Base-by-base conservation (phyloP, 768 basidiomycete genomes). In the Suillus ampliporus region DNA sequence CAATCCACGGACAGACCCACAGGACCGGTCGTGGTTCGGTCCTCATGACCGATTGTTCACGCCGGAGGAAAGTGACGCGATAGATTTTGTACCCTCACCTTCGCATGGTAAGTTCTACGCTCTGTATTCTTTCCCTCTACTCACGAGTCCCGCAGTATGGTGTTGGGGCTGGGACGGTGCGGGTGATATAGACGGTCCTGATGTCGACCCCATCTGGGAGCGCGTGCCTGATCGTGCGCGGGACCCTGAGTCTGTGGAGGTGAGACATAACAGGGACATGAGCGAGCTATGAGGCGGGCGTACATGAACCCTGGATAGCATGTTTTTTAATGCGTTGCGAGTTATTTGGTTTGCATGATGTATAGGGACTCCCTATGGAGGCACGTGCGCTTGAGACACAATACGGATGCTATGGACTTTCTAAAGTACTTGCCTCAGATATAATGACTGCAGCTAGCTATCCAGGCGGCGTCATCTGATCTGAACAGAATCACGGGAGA, bases 81-180 rank as follows among this genome's bases (percentile, higher is more conserved):
- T 99, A 43, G 81, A 86, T 2, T 99, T 99, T 77, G 73, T 80
- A 21, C 81, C 89, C 3, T 95, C 96, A 19, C 97, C 97, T 17
- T 86, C 89, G 61, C 84, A 94, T 67, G 97, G 96, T 98, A 47
- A 58, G 72, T 64, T 43, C 31, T 61, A 47, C 48, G 35, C 4
- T 11, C 19, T 44, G 17, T 26, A 41, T 53, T 59, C 47, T 52
- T 0, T 26, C 15, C 8, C 2, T 4, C 1, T 19, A 5, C 23
- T 26, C 14, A 21, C 38, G 50, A 11, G 40, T 64, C 53, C 1
- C 31, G 44, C 70, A 97, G 97, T 99, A 14, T 98, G 97, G 97
- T 99, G 97, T 73, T 98, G 97, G 97, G 97, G 97, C 21, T 99
- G 97, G 97, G 97, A 99, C 70, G 97, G 97, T 15, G 97, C 97